phyloP scores from a whole-genome alignment of 2,329 filamentous ascomycete genomes.

The Penicillium sp. region DNA sequence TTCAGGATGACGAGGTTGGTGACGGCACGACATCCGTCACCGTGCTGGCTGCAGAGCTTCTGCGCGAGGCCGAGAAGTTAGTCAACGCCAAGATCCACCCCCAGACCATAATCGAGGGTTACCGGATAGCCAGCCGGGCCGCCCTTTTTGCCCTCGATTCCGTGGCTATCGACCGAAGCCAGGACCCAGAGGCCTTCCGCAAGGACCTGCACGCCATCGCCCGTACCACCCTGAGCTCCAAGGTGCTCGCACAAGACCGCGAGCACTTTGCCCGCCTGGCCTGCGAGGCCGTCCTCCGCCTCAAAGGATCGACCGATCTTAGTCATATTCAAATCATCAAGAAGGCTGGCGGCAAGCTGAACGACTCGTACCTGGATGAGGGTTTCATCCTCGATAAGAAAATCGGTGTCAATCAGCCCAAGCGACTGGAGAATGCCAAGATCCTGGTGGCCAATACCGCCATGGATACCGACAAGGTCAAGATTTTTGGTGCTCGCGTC shows the following conservation, averaged over 20 bases:
- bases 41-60: constrained; percentile 87
- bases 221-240: constrained; percentile 91
- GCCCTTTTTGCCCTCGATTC: constrained; percentile 79
- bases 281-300: constrained; percentile 81
- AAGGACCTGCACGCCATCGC: constrained; percentile 88
- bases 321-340: constrained; percentile 99
- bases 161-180: constrained; percentile 84
- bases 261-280: constrained; percentile 87
- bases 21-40: constrained; percentile 98
- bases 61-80: constrained; percentile 93
- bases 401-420: constrained; percentile 97
- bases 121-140: constrained; percentile 90
- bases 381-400: constrained; percentile 99
- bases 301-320: constrained; percentile 86
- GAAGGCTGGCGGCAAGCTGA: constrained; percentile 96
- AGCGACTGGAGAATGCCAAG: constrained; percentile 95
- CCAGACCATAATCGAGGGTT: constrained; percentile 98
- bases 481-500: constrained; percentile 95
- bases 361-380: constrained; percentile 94
- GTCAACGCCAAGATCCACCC: constrained; percentile 98
- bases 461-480: constrained; percentile 99
- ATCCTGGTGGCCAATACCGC: constrained; percentile 96
- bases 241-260: constrained; percentile 90
- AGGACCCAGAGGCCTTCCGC: constrained; percentile 75
- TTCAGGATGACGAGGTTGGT: constrained; percentile 97